Evolutionary conservation across 1,284 basidiomycete genomes (phyloP).

Genomic region (Ceratobasidium theobromae): DNA sequence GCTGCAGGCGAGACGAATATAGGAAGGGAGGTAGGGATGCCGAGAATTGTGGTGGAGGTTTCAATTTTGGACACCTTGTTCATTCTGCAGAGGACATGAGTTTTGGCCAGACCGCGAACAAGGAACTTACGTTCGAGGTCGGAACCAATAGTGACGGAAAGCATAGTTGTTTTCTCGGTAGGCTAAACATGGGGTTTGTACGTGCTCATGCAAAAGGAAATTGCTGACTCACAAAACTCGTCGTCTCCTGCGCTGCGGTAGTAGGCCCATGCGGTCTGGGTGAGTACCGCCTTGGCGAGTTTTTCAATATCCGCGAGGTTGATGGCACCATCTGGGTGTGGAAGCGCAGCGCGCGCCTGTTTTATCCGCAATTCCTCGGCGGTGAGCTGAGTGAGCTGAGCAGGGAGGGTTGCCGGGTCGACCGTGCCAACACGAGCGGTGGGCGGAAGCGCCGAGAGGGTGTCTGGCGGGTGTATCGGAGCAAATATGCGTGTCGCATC

Average conservation of each 20-base stretch:
- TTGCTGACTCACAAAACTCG: conserved; percentile 49
- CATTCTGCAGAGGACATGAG: conserved; percentile 38
- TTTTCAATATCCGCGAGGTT: conserved; percentile 52
- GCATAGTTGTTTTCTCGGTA: conserved; percentile 50
- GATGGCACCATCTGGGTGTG: conserved; percentile 48
- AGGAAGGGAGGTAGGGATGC: conserved; percentile 48
- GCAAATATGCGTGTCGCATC: conserved; percentile 52
- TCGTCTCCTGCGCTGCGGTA: conserved; percentile 54
- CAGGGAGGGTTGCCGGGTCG: conserved; percentile 48
- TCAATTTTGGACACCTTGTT: conserved; percentile 43
- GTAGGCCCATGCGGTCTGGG: conserved; percentile 54
- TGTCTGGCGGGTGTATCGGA: conserved; percentile 46
- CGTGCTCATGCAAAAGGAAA: conserved; percentile 17
- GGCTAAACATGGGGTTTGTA: conserved; percentile 39
- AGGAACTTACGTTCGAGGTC: conserved; percentile 49
- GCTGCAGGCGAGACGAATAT: conserved; percentile 65
- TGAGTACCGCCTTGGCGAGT: conserved; percentile 44
- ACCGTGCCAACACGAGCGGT: conserved; percentile 50
- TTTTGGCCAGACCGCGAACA: neutral
- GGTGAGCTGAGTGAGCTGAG: conserved; percentile 40
- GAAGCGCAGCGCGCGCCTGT: conserved; percentile 47
- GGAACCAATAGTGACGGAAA: conserved; percentile 54
- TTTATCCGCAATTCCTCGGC: conserved; percentile 50
- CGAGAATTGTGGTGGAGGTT: conserved; percentile 49
- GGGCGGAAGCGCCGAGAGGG: conserved; percentile 42